A percentile compares a stretch with the other conserved stretches of the same genome.
Evolutionary conservation across 2,329 filamentous ascomycete species (phyloP).

Genomic region (Chaetomiaceae sp.): DNA sequence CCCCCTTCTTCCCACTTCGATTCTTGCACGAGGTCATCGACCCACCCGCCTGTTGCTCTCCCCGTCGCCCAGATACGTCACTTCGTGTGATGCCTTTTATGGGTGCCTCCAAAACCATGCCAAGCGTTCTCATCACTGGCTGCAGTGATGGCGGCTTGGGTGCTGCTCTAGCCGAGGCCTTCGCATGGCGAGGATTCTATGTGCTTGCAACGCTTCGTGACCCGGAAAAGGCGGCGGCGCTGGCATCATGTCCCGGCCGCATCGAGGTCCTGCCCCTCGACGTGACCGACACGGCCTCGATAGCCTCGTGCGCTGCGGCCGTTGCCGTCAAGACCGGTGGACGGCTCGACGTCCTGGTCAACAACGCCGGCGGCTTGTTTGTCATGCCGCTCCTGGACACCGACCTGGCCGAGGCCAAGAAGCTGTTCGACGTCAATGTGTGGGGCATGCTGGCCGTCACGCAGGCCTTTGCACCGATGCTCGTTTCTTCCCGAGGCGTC

Average conservation of each 20-base stretch:
- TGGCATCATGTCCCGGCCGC: conserved; percentile 18
- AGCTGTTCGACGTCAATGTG: conserved; percentile 37
- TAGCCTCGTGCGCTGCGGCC: conserved; percentile 16
- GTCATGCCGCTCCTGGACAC: conserved; percentile 32
- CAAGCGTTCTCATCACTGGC: background rate
- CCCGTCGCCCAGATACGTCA: too few relatives aligned
- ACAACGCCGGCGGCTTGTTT: conserved; percentile 33
- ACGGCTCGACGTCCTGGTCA: conserved; percentile 20
- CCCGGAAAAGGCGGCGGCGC: conserved; percentile 26
- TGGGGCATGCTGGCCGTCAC: conserved; percentile 32
- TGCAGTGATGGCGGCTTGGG: background rate
- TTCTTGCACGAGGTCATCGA: too few relatives aligned
- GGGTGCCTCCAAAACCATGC: background rate
- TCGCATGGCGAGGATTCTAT: background rate
- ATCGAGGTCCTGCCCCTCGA: conserved; percentile 28
- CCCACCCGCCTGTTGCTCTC: too few relatives aligned
- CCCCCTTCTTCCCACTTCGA: too few relatives aligned
- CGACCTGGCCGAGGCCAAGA: conserved; percentile 28
- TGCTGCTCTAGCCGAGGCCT: background rate
- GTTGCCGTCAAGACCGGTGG: conserved; percentile 27
- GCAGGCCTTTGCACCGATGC: conserved; percentile 31
- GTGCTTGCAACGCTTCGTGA: conserved; percentile 21
- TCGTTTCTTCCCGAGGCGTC: conserved; percentile 25
- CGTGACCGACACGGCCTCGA: conserved; percentile 23
- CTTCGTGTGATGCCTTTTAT: too few relatives aligned